Evolutionary conservation across 2,329 filamentous ascomycete genomes (phyloP).

Genomic region (Trichoderma koningiopsis): DNA sequence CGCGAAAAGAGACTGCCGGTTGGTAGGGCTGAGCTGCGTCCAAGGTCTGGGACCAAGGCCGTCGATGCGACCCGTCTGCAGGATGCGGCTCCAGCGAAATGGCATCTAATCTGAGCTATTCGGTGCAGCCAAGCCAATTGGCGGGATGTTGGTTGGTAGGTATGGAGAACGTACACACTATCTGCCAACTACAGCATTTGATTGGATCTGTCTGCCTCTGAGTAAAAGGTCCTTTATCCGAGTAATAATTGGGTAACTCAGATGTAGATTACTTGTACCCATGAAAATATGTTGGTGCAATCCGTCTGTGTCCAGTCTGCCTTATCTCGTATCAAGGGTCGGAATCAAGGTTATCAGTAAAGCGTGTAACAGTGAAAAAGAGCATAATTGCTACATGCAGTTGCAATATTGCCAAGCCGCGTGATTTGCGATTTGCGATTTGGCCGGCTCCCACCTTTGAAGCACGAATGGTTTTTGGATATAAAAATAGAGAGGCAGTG

Average conservation of each 20-base stretch:
- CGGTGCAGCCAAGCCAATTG: background rate
- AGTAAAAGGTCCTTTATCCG: background rate
- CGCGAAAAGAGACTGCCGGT: background rate
- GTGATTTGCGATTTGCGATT: background rate
- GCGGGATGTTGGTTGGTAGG: no score
- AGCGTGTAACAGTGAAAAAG: background rate
- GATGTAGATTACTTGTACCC: background rate
- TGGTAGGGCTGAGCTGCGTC: constrained; percentile 24
- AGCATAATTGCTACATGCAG: background rate
- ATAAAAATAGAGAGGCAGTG: background rate
- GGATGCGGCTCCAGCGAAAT: background rate
- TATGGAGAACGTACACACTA: background rate
- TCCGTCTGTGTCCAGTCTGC: background rate
- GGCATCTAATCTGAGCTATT: background rate
- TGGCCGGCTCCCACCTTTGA: background rate
- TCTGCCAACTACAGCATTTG: background rate
- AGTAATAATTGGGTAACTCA: background rate
- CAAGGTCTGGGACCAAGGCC: background rate
- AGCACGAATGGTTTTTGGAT: background rate
- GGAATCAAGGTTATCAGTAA: background rate
- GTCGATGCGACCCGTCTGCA: constrained; percentile 8
- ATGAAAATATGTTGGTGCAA: background rate
- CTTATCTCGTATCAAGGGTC: background rate
- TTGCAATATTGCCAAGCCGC: background rate
- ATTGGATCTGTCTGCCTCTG: background rate